Evolutionary conservation across 306 rosid genomes (phyloP).

Genomic region (Rubus parviflorus): DNA sequence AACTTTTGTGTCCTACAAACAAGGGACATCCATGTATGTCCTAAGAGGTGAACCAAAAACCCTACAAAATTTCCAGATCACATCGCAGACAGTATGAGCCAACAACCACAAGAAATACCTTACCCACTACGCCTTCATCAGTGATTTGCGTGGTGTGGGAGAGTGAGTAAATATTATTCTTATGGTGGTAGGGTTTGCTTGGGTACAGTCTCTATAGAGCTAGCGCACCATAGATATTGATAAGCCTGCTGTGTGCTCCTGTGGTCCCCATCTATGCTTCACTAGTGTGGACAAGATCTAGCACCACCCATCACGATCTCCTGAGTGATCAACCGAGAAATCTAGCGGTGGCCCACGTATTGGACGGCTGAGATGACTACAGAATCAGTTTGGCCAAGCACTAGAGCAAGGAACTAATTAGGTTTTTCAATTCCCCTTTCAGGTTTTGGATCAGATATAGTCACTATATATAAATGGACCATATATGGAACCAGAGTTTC

Average conservation of each 20-base stretch:
- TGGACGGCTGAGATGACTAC: conserved; percentile 26
- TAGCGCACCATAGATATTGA: conserved; percentile 32
- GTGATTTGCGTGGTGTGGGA: neutral
- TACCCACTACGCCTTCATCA: neutral
- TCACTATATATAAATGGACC: neutral
- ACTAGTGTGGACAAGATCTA: conserved; percentile 67
- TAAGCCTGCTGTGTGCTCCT: conserved; percentile 17
- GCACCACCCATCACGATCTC: conserved; percentile 55
- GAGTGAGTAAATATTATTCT: conserved; percentile 4
- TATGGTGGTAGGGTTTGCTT: conserved; percentile 7
- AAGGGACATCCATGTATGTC: conserved; percentile 35
- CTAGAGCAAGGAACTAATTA: neutral
- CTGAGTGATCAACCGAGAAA: conserved; percentile 37
- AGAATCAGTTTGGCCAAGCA: neutral
- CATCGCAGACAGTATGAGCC: conserved; percentile 9
- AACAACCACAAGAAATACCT: conserved; percentile 3
- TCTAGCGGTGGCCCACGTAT: conserved; percentile 6
- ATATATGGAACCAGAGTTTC: conserved; percentile 12
- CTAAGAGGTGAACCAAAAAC: conserved; percentile 33
- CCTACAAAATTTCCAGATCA: conserved; percentile 23
- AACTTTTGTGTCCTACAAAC: conserved; percentile 38
- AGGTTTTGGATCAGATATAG: neutral
- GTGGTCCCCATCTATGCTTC: conserved; percentile 41
- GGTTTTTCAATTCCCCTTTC: neutral
- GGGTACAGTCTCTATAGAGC: neutral